A percentile compares a stretch with the other conserved stretches of the same genome.
phyloP scores from a whole-genome alignment of 225 moss, liverwort and hornwort genomes.

The Neckera pumila region DNA sequence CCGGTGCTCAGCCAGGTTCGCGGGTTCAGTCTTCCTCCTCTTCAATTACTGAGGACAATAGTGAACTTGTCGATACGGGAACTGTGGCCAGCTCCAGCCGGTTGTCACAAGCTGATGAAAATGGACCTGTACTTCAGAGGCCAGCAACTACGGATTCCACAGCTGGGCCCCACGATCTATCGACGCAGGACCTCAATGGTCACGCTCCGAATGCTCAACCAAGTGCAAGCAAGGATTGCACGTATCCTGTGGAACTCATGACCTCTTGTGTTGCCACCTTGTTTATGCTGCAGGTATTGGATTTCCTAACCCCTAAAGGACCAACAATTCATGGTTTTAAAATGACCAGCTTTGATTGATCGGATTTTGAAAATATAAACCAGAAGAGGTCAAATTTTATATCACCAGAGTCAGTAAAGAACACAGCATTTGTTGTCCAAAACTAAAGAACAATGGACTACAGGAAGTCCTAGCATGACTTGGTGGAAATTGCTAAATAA shows the following conservation, averaged over 20 bases:
- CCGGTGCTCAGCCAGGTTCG: constrained; percentile 30
- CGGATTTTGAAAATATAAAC: background rate
- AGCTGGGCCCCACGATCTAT: constrained; percentile 16
- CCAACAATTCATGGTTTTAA: background rate
- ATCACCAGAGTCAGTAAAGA: background rate
- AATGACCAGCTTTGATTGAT: background rate
- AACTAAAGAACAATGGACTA: background rate
- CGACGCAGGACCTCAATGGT: constrained; percentile 17
- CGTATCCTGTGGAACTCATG: constrained; percentile 60
- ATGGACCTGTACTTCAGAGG: constrained; percentile 13
- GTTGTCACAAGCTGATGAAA: constrained; percentile 19
- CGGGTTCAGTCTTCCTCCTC: constrained; percentile 52
- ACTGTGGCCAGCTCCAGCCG: constrained; percentile 40
- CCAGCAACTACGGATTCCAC: constrained; percentile 28
- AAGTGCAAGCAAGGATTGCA: constrained; percentile 37
- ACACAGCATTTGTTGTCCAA: background rate
- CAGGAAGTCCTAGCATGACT: background rate
- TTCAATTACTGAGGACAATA: constrained; percentile 43
- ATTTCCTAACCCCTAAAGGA: background rate
- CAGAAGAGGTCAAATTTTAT: background rate
- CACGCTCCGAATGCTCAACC: constrained; percentile 3
- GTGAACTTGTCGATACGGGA: constrained; percentile 37
- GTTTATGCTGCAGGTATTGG: constrained; percentile 88
- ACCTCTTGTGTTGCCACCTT: constrained; percentile 87
- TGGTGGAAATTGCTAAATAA: background rate